Conservation (phyloP, 352 stramenopile species). For the Aphanomyces cochlioides region DNA sequence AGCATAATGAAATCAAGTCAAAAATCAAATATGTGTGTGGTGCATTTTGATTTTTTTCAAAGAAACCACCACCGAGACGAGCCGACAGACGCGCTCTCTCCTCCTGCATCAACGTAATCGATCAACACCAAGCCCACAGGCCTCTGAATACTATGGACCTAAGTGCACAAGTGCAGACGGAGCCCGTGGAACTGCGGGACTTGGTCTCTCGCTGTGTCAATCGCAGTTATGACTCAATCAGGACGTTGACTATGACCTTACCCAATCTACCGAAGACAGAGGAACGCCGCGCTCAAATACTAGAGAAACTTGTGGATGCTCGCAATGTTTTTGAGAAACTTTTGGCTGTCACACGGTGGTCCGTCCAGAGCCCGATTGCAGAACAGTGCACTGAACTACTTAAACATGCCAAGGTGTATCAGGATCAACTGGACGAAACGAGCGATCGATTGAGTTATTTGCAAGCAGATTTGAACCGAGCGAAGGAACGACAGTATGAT, state of each 20-base stretch:
- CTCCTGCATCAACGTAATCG: not conserved
- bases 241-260: not conserved
- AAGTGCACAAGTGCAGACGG: not conserved
- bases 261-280: not conserved
- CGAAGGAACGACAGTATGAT: conserved; percentile 77
- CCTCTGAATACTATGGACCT: not conserved
- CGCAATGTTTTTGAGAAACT: conserved; percentile 75
- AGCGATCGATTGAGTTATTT: conserved; percentile 82
- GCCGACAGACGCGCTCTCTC: not conserved
- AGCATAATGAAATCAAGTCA: not conserved
- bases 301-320: conserved; percentile 56
- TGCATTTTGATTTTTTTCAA: conserved; percentile 20
- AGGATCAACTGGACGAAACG: conserved; percentile 75
- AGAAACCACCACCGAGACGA: conserved; percentile 5
- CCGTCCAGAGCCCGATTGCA: conserved; percentile 69
- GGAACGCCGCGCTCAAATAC: not conserved
- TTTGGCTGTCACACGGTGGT: conserved; percentile 77
- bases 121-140: not conserved
- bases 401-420: conserved; percentile 52
- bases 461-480: conserved; percentile 72
- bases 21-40: conserved; percentile 8
- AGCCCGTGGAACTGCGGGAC: conserved; percentile 36
- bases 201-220: conserved; percentile 74
- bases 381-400: conserved; percentile 66
- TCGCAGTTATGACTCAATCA: conserved; percentile 79